Evolutionary conservation across 2,329 filamentous ascomycete species (phyloP).

Genomic region (Colletotrichum costaricense): DNA sequence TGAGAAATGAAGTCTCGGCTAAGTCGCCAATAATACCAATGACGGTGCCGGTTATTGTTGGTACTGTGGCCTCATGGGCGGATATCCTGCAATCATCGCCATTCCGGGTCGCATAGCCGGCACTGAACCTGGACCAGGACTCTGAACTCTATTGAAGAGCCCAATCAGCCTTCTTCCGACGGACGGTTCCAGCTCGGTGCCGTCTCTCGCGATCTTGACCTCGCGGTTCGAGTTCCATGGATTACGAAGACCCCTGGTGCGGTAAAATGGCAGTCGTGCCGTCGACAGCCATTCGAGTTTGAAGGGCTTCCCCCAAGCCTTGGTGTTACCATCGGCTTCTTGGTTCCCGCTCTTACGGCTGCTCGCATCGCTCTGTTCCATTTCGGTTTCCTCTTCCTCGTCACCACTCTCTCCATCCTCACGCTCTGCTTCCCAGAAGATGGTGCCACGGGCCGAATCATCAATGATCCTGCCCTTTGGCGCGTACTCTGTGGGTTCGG

Average conservation of each 20-base stretch:
- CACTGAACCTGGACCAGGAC: slow-evolving; percentile 42
- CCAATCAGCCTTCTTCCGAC: slow-evolving; percentile 82
- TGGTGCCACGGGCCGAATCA: slow-evolving; percentile 91
- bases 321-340: slow-evolving; percentile 59
- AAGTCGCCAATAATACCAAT: not conserved
- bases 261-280: slow-evolving; percentile 85
- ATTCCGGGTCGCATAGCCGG: slow-evolving; percentile 46
- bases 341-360: slow-evolving; percentile 49
- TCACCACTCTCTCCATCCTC: slow-evolving; percentile 61
- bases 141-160: slow-evolving; percentile 76
- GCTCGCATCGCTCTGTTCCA: slow-evolving; percentile 46
- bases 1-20: not conserved
- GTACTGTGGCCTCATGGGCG: slow-evolving; percentile 49
- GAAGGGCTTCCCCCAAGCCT: slow-evolving; percentile 92
- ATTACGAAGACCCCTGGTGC: slow-evolving; percentile 87
- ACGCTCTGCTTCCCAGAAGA: slow-evolving; percentile 91
- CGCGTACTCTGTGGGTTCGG: slow-evolving; percentile 79
- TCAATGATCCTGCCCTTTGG: slow-evolving; percentile 91
- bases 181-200: slow-evolving; percentile 89
- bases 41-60: slow-evolving; percentile 39
- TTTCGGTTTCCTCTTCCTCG: slow-evolving; percentile 63
- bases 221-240: slow-evolving; percentile 96
- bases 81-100: slow-evolving; percentile 51
- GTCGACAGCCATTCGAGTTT: slow-evolving; percentile 91
- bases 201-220: slow-evolving; percentile 95